Evolutionary conservation across 2,329 filamentous ascomycete species (phyloP).

Genomic region (Piedraia hortae): DNA sequence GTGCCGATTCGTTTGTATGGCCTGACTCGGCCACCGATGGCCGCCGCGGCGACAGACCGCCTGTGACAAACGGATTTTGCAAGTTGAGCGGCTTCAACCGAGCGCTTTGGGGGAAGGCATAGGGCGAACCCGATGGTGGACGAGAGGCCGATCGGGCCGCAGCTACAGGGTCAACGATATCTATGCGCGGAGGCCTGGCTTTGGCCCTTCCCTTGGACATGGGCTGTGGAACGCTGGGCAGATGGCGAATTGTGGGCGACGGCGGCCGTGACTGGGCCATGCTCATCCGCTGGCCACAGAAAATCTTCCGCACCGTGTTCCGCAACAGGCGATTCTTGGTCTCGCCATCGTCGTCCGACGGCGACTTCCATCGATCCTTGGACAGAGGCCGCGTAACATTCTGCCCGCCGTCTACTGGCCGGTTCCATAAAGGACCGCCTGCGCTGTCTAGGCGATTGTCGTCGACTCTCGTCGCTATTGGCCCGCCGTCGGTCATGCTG

Average conservation of each 20-base stretch:
- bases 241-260: too few species aligned
- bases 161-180: slow-evolving; percentile 6
- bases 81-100: slow-evolving; percentile 13
- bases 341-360: neutral
- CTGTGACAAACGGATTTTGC: slow-evolving; percentile 10
- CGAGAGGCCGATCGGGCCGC: slow-evolving; percentile 2
- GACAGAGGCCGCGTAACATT: slow-evolving; percentile 4
- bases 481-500: too few species aligned
- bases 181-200: slow-evolving; percentile 1
- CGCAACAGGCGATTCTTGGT: slow-evolving; percentile 11
- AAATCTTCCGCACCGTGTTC: slow-evolving; percentile 13
- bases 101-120: slow-evolving; percentile 14
- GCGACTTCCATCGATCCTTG: neutral
- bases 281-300: slow-evolving; percentile 12
- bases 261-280: slow-evolving; percentile 6
- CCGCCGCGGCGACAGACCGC: slow-evolving; percentile 7
- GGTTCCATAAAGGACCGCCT: too few species aligned
- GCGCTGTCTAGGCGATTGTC: too few species aligned
- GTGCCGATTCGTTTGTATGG: slow-evolving; percentile 1
- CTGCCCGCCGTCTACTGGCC: slow-evolving; percentile 5
- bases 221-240: too few species aligned
- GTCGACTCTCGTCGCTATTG: too few species aligned
- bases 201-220: neutral
- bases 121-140: slow-evolving; percentile 8
- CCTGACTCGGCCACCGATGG: slow-evolving; percentile 11